Evolutionary conservation across 2,329 filamentous ascomycete genomes (phyloP), one percentile per base, ranked within the genome.

Genomic region (Monilinia laxa): DNA sequence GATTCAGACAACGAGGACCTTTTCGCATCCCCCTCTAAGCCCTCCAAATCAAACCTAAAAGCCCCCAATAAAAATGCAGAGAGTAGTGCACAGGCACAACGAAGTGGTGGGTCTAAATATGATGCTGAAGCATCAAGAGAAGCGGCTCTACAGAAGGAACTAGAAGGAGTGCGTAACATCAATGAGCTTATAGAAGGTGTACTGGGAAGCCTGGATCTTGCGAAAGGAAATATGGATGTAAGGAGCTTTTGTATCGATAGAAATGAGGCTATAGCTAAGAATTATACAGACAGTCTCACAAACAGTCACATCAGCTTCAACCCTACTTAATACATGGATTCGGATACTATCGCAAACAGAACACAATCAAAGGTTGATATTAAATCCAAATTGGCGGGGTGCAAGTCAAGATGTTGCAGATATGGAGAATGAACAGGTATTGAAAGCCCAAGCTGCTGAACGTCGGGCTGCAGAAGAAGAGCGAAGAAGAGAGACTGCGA

Each of bases 261-360:
- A 35, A 4, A 52, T 56, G 12, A 7, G 45, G 35, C 18, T 20
- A 47, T 51, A 54, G 51, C 58, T 64, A 69, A 68, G 57, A 70
- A 57, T 73, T 72, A 65, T 25, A 42, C 58, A 91, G 90, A 96
- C 90, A 31, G 93, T 98, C 47, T 90, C 90, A 64, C 85, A 85
- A 69, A 97, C 95, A 3, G 93, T 98, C 53, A 85, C 85, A 71
- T 94, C 93, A 65, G 93, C 95, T 4, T 96, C 93, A 18, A 91
- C 90, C 1, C 85, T 99, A 18, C 87, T 99, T 42, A 93, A 96
- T 74, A 96, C 93, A 20, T 99, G 94, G 94, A 96, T 93, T 11
- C 89, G 93, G 63, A 97, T 99, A 71, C 85, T 99, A 16, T 95
- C 92, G 9, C 95, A 99, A 78, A 97, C 95, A 5, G 95, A 99